Evolutionary conservation across 495 filamentous ascomycete genomes (phyloP), one percentile per base, ranked within the genome.

Genomic region (Talaromyces borbonicus): DNA sequence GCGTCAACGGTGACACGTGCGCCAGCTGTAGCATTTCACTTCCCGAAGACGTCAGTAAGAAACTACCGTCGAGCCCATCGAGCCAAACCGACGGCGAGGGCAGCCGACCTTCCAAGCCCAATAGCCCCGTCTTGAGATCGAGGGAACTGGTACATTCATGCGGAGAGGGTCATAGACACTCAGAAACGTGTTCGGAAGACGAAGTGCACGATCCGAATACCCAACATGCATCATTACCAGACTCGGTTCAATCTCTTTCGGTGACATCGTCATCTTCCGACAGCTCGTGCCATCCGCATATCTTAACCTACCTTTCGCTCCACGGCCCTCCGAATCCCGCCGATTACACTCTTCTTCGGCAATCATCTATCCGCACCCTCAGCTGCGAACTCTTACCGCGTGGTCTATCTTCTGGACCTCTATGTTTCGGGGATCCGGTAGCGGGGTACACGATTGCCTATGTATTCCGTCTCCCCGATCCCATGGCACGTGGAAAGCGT

Each of bases 391-490:
- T 81, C 3, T 78, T 94, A 1, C 90, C 90, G 3, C 83, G 81
- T 12, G 78, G 82, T 43, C 73, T 81, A 16, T 78, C 80, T 1
- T 79, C 80, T 12, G 89, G 90, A 0, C 85, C 86, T 8, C 73
- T 96, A 31, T 87, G 86, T 53, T 96, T 95, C 51, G 88, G 88
- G 19, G 89, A 95, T 53, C 73, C 82, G 3, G 64, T 74, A 1
- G 79, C 83, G 3, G 90, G 90, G 35, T 93, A 90, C 64, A 94
- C 90, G 2, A 90, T 90, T 8, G 90, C 90, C 47, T 94, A 86
- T 60, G 83, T 93, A 54, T 95, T 96, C 59, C 86, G 87, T 18
- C 82, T 95, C 8, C 80, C 83, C 14, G 90, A 96, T 58, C 75
- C 88, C 16, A 83, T 89, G 65, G 88, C 90, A 14, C 87, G 90